Evolutionary conservation across 2,329 filamentous ascomycete species (phyloP), one percentile per base, ranked within the genome.

Genomic region (Diaporthe capsici): DNA sequence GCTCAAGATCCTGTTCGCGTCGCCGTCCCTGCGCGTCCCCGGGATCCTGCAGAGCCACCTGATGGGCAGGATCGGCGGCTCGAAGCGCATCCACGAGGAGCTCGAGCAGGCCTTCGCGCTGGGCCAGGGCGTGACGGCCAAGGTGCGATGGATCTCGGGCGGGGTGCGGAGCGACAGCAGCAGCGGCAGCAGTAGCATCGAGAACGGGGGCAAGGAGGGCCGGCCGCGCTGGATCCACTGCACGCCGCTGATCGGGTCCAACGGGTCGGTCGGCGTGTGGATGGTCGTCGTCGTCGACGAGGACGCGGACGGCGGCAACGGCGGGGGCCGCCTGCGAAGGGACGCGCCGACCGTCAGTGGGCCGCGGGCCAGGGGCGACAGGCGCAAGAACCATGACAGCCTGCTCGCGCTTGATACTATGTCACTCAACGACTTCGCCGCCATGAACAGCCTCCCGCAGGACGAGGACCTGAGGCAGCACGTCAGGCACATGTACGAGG

Each of bases 201-300:
- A 37, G 55, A 47, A 47, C 20, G 39, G 65, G 17, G 57, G 73
- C 17, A 42, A 37, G 68, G 88, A 90, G 71, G 93, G 93, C 0
- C 88, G 92, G 25, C 88, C 89, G 67, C 88, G 93, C 58, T 95
- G 94, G 93, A 93, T 95, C 55, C 94, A 95, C 82, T 94, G 93
- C 80, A 95, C 94, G 31, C 94, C 94, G 3, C 84, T 95, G 4
- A 83, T 94, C 4, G 93, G 93, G 3, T 88, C 88, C 57, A 92
- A 92, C 77, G 92, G 92, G 2, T 86, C 89, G 4, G 90, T 95
- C 0, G 94, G 94, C 22, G 93, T 95, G 0, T 95, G 94, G 94
- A 94, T 95, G 92, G 87, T 95, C 8, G 88, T 95, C 0, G 87
- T 95, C 20, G 90, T 94, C 4, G 92, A 95, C 77, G 92, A 92